These are phyloP conservation scores for Lipomyces mesembrius DNA, from an alignment of 805 yeast genomes.

Conservation along the genomic window DNA sequence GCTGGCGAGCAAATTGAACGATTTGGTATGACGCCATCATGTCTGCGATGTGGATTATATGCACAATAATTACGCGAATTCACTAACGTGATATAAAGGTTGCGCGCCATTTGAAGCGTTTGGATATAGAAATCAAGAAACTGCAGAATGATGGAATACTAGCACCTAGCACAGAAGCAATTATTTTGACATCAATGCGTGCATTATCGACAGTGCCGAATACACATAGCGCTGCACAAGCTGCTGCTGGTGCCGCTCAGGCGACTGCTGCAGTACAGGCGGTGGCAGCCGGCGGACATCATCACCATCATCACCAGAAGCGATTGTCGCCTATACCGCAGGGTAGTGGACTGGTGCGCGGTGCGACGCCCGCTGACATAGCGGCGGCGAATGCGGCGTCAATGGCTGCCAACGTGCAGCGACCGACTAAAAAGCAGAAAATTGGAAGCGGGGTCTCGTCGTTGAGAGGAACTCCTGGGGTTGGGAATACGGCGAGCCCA, in stretches of 20 bases:
- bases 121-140: constrained; percentile 75
- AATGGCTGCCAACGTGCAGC: constrained; percentile 6
- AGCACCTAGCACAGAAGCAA: constrained; percentile 47
- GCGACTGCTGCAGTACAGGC: constrained; percentile 40
- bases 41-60: neutral
- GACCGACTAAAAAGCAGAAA: constrained; percentile 19
- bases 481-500: neutral
- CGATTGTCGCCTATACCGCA: neutral
- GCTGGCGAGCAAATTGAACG: constrained; percentile 77
- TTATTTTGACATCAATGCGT: constrained; percentile 20
- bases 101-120: constrained; percentile 69
- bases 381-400: constrained; percentile 13
- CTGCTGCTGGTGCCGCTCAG: constrained; percentile 36
- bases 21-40: constrained; percentile 40
- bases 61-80: constrained; percentile 6
- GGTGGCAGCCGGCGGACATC: neutral
- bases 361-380: neutral
- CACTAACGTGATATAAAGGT: constrained; percentile 45
- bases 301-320: neutral
- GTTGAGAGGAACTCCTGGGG: constrained; percentile 7
- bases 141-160: constrained; percentile 82
- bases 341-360: neutral
- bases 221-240: neutral
- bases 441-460: constrained; percentile 8
- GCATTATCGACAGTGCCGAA: constrained; percentile 7